Evolutionary conservation across 306 rosid species (phyloP).

Genomic region (Sindora glabra): DNA sequence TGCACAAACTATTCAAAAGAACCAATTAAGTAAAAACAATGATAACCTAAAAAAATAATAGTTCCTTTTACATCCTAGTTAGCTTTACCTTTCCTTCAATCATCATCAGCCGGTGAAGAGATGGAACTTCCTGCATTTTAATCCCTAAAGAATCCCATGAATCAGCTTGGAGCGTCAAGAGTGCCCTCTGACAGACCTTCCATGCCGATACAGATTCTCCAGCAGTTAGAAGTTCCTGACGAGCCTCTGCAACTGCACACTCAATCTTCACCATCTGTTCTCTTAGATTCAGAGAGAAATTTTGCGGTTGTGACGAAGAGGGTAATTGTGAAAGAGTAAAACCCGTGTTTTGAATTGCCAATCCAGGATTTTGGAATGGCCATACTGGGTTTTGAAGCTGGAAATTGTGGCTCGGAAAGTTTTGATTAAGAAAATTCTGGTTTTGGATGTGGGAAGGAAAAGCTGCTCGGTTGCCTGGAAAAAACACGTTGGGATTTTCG

Average conservation of each 20-base stretch:
- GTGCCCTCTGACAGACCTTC: slow-evolving; percentile 58
- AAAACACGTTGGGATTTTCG: slow-evolving; percentile 11
- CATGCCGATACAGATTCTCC: slow-evolving; percentile 58
- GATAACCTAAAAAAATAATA: too few species aligned
- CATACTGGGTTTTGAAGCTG: slow-evolving; percentile 5
- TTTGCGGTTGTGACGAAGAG: not conserved
- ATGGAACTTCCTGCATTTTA: slow-evolving; percentile 69
- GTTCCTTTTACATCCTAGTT: too few species aligned
- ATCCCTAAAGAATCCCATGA: slow-evolving; percentile 54
- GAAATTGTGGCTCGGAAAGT: too few species aligned
- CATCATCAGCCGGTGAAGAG: slow-evolving; percentile 44
- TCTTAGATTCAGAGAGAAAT: slow-evolving; percentile 7
- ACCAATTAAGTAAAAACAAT: not conserved
- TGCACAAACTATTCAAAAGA: not conserved
- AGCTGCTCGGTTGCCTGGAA: not conserved
- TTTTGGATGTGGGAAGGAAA: slow-evolving; percentile 13
- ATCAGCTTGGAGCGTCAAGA: slow-evolving; percentile 48
- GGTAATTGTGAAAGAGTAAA: not conserved
- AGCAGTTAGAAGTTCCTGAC: slow-evolving; percentile 28
- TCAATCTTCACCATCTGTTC: slow-evolving; percentile 24
- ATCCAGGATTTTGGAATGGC: not conserved
- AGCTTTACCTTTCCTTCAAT: slow-evolving; percentile 67
- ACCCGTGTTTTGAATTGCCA: slow-evolving; percentile 5
- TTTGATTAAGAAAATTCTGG: slow-evolving; percentile 3
- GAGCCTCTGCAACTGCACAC: slow-evolving; percentile 39